Evolutionary conservation across 768 basidiomycete genomes (phyloP), one percentile per base, ranked within the genome.

Genomic region (Rhodotorula kratochvilovae): DNA sequence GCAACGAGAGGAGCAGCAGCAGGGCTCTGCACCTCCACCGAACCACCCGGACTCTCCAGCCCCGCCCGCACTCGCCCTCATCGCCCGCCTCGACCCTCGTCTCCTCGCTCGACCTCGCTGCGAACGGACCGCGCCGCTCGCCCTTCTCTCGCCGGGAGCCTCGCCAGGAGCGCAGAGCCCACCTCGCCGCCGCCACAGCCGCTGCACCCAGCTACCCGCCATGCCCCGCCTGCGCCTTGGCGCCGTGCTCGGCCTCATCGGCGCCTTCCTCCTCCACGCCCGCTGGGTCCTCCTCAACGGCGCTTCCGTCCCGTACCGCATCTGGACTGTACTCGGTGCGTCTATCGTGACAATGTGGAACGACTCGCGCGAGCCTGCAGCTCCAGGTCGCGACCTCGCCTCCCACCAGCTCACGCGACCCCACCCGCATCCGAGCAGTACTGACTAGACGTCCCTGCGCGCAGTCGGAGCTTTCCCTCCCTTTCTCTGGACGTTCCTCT

Each of bases 241-340:
- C 35, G 29, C 36, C 16, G 1, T 67, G 42, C 29, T 62, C 48
- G 33, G 39, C 2, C 42, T 57, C 6, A 0, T 58, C 21, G 64
- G 21, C 21, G 43, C 54, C 23, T 31, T 73, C 39, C 27, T 73
- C 10, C n/a, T 61, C 27, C 72, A 73, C 53, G 67, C 65, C 54
- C 31, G 36, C 27, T 68, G 66, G 72, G 72, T 73, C 5, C 57
- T 73, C 19, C 27, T 70, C 15, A 73, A 73, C 31, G 72, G 72
- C 2, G 23, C 43, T 0, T 50, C 48, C 29, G 61, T 70, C 12
- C 27, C 62, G 2, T 66, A 56, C 31, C 39, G 72, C 15, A n/a
- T 73, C 0, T 73, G 72, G 72, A 70, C 68, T 11, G 72, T 73
- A 12, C 2, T 70, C 36, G 68, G 72, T 73, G 31, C 54, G 68